phyloP scores from a whole-genome alignment of 495 filamentous ascomycete genomes.

The Chaetomium cochliodes region DNA sequence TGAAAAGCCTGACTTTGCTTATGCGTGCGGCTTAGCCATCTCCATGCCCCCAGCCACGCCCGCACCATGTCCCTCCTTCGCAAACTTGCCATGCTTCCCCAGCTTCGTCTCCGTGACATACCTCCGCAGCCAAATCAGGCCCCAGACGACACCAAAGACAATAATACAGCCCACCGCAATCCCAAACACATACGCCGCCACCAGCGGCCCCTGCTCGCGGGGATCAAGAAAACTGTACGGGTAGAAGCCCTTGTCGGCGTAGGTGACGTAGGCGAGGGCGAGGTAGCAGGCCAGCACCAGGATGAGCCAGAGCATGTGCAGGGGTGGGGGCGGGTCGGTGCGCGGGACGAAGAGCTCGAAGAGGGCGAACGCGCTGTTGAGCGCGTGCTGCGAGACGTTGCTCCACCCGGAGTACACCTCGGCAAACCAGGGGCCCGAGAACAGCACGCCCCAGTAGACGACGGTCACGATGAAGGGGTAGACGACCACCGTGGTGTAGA shows the following conservation, averaged over 20 bases:
- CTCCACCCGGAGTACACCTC: conserved; percentile 57
- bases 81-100: conserved; percentile 48
- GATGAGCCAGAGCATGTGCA: conserved; percentile 58
- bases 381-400: conserved; percentile 71
- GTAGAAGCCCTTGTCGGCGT: conserved; percentile 67
- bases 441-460: conserved; percentile 63
- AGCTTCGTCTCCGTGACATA: conserved; percentile 55
- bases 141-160: conserved; percentile 57
- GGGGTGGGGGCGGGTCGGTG: conserved; percentile 56
- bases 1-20: background rate
- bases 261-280: conserved; percentile 69
- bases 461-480: conserved; percentile 69
- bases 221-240: conserved; percentile 73
- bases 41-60: conserved; percentile 3
- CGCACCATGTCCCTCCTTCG: background rate
- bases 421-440: conserved; percentile 52
- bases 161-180: conserved; percentile 64
- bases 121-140: conserved; percentile 47
- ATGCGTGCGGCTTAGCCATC: conserved; percentile 6
- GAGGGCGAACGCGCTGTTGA: conserved; percentile 70
- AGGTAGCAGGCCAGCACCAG: conserved; percentile 69
- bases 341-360: conserved; percentile 69
- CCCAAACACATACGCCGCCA: conserved; percentile 59
- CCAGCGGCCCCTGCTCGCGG: conserved; percentile 38
- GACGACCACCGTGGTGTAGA: conserved; percentile 64